Evolutionary conservation across 805 yeast genomes (phyloP), one percentile per base, ranked within the genome.

Genomic region (Yarrowia sp.): DNA sequence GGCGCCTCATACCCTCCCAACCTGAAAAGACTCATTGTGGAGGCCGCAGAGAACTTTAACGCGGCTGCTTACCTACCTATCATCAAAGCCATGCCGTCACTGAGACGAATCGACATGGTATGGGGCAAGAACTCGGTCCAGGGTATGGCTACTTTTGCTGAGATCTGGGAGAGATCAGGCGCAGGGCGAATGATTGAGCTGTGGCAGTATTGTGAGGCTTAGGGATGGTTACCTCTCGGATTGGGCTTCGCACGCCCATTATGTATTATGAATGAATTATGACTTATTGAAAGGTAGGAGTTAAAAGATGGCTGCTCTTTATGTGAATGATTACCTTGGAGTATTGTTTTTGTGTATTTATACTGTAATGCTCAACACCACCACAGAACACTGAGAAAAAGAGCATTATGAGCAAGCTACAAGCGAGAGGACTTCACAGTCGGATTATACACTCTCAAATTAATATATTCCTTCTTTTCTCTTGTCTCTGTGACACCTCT

Each of bases 191-290:
- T 58, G 39, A 43, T 58, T 4, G 64, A 58, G 40, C 64, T 58
- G 30, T 58, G 64, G 64, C 64, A 58, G 33, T 58, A 58, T 17
- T 58, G 64, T 24, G 64, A 58, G 46, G 61, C 61, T 6, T 53
- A 17, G 13, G 8, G 20, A 42, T 24, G 30, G n/a, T n/a, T n/a
- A n/a, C n/a, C n/a, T n/a, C n/a, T n/a, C n/a, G n/a, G n/a, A n/a
- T 24, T 5, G 30, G 3, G 30, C 30, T 24, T 24, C 30, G 6
- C 30, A 24, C 30, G 6, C 30, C 30, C 30, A 24, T 24, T 24
- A 24, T 50, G 40, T 52, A 19, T 38, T 38, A 52, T 36, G 33
- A 52, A 52, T 38, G 58, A 52, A 38, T 52, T 38, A 52, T 36
- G 56, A 50, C 14, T 17, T 9, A 43, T 13, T 6, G 19, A 17